phyloP scores from a whole-genome alignment of 257 asterid species.

The Marsdenia floribunda region DNA sequence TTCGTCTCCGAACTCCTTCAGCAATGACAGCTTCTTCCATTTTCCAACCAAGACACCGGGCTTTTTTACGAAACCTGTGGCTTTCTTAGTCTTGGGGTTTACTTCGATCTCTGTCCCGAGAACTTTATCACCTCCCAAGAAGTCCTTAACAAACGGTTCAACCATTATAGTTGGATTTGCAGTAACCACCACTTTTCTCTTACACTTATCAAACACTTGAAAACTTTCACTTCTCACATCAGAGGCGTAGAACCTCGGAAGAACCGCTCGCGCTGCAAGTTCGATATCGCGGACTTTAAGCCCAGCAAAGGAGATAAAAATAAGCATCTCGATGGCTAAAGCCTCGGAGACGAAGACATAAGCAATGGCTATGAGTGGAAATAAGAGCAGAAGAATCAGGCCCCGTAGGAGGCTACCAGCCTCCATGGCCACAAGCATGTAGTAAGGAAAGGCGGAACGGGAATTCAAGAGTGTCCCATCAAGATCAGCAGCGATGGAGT shows the following conservation, averaged over 20 bases:
- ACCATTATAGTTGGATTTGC: conserved; percentile 97
- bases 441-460: conserved; percentile 94
- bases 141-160: conserved; percentile 90
- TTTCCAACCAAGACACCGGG: conserved; percentile 94
- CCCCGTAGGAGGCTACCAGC: conserved; percentile 95
- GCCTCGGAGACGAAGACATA: conserved; percentile 77
- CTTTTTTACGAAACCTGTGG: conserved; percentile 80
- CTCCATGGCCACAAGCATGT: conserved; percentile 91
- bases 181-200: conserved; percentile 79
- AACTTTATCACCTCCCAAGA: conserved; percentile 84
- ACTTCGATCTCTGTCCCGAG: conserved; percentile 95
- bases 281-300: conserved; percentile 83
- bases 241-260: conserved; percentile 77
- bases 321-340: conserved; percentile 76
- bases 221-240: conserved; percentile 85
- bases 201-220: conserved; percentile 68
- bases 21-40: conserved; percentile 61
- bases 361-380: conserved; percentile 75
- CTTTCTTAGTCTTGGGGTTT: conserved; percentile 77
- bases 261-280: conserved; percentile 82
- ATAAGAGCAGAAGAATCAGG: conserved; percentile 67
- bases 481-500: conserved; percentile 87
- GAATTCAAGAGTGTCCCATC: conserved; percentile 90
- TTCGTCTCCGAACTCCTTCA: conserved; percentile 85
- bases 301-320: conserved; percentile 74